These are phyloP conservation scores for Arachis monticola DNA, from an alignment of 331 rosid genomes.

Conservation along the genomic window DNA sequence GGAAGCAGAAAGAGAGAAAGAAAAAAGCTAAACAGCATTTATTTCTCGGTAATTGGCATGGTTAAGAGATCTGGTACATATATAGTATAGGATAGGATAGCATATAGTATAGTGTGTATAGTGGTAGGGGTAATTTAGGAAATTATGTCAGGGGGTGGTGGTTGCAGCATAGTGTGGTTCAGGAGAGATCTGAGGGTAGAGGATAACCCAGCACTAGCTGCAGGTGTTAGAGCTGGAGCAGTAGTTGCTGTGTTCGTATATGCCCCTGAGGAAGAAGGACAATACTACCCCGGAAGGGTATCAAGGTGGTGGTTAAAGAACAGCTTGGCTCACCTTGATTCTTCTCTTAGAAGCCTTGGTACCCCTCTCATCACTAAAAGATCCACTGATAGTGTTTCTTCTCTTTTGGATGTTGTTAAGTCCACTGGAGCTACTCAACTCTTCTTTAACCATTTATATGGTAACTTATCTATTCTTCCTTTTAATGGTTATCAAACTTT, in stretches of 20 bases:
- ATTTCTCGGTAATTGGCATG: not conserved
- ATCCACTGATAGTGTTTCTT: constrained; percentile 77
- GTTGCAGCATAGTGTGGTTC: constrained; percentile 97
- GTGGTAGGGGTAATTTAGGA: constrained; percentile 33
- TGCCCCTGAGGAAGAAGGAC: constrained; percentile 98
- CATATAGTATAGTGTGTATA: not conserved
- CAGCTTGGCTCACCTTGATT: constrained; percentile 84
- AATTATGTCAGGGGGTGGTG: constrained; percentile 85
- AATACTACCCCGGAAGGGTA: constrained; percentile 83
- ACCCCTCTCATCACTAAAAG: constrained; percentile 75
- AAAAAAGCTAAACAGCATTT: constrained; percentile 21
- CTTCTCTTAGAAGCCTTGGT: constrained; percentile 78
- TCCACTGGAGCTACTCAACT: constrained; percentile 91
- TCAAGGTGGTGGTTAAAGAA: constrained; percentile 97
- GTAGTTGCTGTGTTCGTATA: constrained; percentile 80
- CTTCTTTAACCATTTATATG: constrained; percentile 92
- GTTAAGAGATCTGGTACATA: constrained; percentile 25
- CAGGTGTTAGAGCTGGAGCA: constrained; percentile 89
- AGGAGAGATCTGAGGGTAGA: constrained; percentile 96
- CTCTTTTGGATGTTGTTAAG: constrained; percentile 72
- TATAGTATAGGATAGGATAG: constrained; percentile 35
- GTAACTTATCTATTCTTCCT: constrained; percentile 45
- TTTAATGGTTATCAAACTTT: not conserved
- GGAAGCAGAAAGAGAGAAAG: not conserved
- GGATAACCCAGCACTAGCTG: constrained; percentile 89